Evolutionary conservation across 2,329 filamentous ascomycete species (phyloP).

Genomic region (Fusarium sororula): DNA sequence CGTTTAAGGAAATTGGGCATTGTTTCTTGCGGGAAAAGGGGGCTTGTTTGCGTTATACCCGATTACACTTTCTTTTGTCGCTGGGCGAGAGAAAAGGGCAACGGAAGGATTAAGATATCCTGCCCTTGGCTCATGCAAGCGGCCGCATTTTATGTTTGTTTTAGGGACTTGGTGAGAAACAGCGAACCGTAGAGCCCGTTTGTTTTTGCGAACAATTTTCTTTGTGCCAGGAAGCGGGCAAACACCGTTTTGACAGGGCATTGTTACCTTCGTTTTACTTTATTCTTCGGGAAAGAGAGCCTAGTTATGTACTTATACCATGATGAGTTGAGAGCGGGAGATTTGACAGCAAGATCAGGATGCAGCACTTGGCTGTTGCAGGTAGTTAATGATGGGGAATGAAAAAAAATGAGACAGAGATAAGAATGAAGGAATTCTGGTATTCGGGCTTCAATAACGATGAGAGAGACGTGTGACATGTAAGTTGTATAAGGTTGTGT

Average conservation of each 20-base stretch:
- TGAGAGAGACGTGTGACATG: not conserved
- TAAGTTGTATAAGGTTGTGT: not conserved
- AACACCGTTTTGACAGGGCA: slow-evolving; percentile 17
- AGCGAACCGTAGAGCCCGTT: slow-evolving; percentile 24
- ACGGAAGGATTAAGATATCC: slow-evolving; percentile 22
- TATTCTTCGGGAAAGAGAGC: slow-evolving; percentile 9
- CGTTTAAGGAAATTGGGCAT: slow-evolving; percentile 28
- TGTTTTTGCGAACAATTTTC: slow-evolving; percentile 31
- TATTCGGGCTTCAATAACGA: not conserved
- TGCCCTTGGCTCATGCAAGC: slow-evolving; percentile 26
- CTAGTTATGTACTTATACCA: slow-evolving; percentile 32
- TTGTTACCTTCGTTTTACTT: slow-evolving; percentile 14
- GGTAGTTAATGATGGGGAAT: slow-evolving; percentile 31
- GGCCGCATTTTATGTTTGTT: slow-evolving; percentile 30
- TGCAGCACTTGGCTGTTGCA: slow-evolving; percentile 1
- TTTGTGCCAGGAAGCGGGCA: slow-evolving; percentile 15
- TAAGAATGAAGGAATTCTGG: slow-evolving; percentile 21
- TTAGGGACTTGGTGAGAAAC: slow-evolving; percentile 24
- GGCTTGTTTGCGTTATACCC: slow-evolving; percentile 47
- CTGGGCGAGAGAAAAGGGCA: slow-evolving; percentile 27
- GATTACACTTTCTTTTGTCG: slow-evolving; percentile 42
- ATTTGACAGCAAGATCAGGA: slow-evolving; percentile 1
- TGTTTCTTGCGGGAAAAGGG: slow-evolving; percentile 28
- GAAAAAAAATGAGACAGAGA: slow-evolving; percentile 16
- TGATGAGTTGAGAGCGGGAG: slow-evolving; percentile 12